These are phyloP conservation scores for Elsinoe necatrix DNA, from an alignment of 2,329 filamentous ascomycete genomes.

Conservation along the genomic window DNA sequence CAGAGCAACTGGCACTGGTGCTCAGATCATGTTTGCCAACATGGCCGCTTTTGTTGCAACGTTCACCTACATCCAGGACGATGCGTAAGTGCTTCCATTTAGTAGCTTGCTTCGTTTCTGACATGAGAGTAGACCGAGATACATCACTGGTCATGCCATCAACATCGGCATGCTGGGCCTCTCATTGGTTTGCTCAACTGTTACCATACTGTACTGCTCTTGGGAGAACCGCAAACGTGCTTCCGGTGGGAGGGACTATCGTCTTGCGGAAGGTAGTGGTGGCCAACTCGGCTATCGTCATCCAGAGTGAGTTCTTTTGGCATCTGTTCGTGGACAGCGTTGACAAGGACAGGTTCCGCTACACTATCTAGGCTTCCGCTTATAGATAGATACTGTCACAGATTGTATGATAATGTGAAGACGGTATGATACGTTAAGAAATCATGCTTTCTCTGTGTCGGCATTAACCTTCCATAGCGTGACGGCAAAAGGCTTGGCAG, in stretches of 20 bases:
- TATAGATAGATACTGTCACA: neutral
- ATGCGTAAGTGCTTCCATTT: slow-evolving; percentile 30
- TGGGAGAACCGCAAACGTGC: slow-evolving; percentile 35
- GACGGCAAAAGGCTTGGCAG: neutral
- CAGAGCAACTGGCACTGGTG: slow-evolving; percentile 35
- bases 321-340: neutral
- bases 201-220: slow-evolving; percentile 29
- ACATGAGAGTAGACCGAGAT: slow-evolving; percentile 26
- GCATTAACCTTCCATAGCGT: neutral
- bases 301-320: slow-evolving; percentile 20
- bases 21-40: slow-evolving; percentile 30
- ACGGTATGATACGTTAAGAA: neutral
- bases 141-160: slow-evolving; percentile 32
- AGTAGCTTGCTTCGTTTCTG: slow-evolving; percentile 5
- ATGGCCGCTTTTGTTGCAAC: slow-evolving; percentile 34
- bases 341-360: slow-evolving; percentile 1
- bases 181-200: slow-evolving; percentile 24
- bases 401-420: neutral
- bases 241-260: slow-evolving; percentile 28
- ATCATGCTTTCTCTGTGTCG: neutral
- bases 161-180: slow-evolving; percentile 31
- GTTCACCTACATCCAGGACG: slow-evolving; percentile 33
- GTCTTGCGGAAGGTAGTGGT: slow-evolving; percentile 26
- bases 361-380: neutral
- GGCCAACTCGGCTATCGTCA: slow-evolving; percentile 33